phyloP scores from a whole-genome alignment of 768 basidiomycete genomes.

The Suillus subaureus region DNA sequence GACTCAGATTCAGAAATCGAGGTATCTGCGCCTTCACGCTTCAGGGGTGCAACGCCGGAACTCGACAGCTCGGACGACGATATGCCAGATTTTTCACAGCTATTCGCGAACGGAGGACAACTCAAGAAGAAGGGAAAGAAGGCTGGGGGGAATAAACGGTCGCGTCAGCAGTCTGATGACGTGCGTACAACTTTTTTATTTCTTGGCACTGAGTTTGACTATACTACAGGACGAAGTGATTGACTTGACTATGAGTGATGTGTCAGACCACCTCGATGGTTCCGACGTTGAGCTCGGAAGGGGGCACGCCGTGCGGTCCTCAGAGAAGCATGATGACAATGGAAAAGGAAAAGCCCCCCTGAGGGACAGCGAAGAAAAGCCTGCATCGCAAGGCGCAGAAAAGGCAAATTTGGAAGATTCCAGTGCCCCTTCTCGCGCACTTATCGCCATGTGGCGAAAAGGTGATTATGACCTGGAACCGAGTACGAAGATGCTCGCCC shows the following conservation, averaged over 20 bases:
- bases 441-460: constrained; percentile 57
- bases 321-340: background rate
- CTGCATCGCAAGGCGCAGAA: constrained; percentile 30
- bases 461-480: constrained; percentile 66
- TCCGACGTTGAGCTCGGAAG: constrained; percentile 26
- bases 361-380: background rate
- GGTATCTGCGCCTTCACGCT: constrained; percentile 6
- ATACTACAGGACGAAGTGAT: constrained; percentile 20
- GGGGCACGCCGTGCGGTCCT: background rate
- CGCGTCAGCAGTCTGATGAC: background rate
- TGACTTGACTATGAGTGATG: constrained; percentile 35
- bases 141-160: background rate
- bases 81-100: constrained; percentile 48
- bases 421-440: constrained; percentile 41
- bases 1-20: constrained; percentile 15
- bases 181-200: background rate
- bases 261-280: constrained; percentile 25
- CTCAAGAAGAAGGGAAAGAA: constrained; percentile 33
- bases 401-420: constrained; percentile 27
- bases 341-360: background rate
- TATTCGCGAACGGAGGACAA: constrained; percentile 33
- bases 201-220: background rate
- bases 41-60: constrained; percentile 22
- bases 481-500: constrained; percentile 66
- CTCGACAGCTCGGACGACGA: constrained; percentile 54